Evolutionary conservation across 83 land plant genomes (phyloP), one percentile per base, ranked within the genome.

Genomic region (Picea engelmannii): DNA sequence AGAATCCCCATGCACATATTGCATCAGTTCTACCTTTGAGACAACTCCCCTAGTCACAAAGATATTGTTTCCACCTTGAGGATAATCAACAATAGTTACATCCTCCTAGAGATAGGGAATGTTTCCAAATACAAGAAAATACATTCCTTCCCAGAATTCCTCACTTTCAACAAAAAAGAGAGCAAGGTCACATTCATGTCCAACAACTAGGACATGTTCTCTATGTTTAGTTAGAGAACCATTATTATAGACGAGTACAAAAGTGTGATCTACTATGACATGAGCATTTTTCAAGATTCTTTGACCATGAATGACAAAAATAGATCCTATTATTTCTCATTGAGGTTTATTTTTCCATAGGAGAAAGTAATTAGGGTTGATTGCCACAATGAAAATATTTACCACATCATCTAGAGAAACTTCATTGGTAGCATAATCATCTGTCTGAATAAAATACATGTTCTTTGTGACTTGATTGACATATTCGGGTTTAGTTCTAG

Each of bases 341-440:
- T 91, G 99, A 25, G 98, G 87, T 87, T 95, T 96, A 80, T 96
- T 96, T 84, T 96, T 98, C 98, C 99, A 96, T 6, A 96, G 98
- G 10, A 95, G 86, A 71, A 90, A 90, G 81, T 93, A 96, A 80
- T 89, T 96, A 24, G 99, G 99, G 79, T 92, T 93, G 64, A 92
- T 95, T 64, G 94, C 74, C 15, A 95, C 95, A 4, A 96, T 90
- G 66, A 96, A 96, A 35, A 96, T 81, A 90, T 96, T 96, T 42
- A 96, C 99, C 5, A 96, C 99, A 11, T 92, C 89, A 64, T 96
- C 94, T 81, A 96, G 76, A 1, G 99, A 95, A 2, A 96, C 78
- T 79, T 94, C 95, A 12, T 89, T 83, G 15, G 95, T 90, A 23
- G 83, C 79, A 79, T 83, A 91, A 2, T 92, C 85, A 40, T 87